Evolutionary conservation across 2,329 filamentous ascomycete genomes (phyloP).

Genomic region (Elsinoe necatrix): DNA sequence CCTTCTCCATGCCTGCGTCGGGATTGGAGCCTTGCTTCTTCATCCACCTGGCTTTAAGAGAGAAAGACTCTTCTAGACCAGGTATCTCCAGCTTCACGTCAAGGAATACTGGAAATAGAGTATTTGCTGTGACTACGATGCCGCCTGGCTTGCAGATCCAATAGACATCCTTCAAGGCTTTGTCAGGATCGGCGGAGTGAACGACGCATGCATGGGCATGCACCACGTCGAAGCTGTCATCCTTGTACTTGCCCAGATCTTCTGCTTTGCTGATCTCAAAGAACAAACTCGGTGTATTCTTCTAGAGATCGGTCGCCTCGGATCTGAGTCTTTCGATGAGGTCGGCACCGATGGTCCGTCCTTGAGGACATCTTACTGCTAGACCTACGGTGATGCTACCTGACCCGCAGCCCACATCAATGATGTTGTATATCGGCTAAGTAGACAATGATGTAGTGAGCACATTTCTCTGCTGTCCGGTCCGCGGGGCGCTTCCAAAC

Average conservation of each 20-base stretch:
- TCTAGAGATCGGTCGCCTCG: slow-evolving; percentile 28
- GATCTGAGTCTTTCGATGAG: slow-evolving; percentile 25
- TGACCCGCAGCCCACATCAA: slow-evolving; percentile 42
- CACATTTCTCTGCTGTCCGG: neutral
- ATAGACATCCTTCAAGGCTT: slow-evolving; percentile 46
- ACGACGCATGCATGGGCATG: slow-evolving; percentile 51
- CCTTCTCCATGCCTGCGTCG: slow-evolving; percentile 18
- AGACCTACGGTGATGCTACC: slow-evolving; percentile 42
- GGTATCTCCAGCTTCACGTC: slow-evolving; percentile 17
- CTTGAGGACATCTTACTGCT: slow-evolving; percentile 36
- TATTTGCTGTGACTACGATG: slow-evolving; percentile 43
- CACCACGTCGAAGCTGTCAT: slow-evolving; percentile 51
- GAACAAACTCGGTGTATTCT: slow-evolving; percentile 27
- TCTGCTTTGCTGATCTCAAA: slow-evolving; percentile 36
- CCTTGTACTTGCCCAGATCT: slow-evolving; percentile 32
- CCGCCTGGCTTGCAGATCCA: slow-evolving; percentile 47
- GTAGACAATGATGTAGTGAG: slow-evolving; percentile 6
- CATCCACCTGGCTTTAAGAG: slow-evolving; percentile 14
- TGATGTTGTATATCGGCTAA: slow-evolving; percentile 23
- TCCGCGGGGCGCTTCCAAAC: slow-evolving; percentile 5
- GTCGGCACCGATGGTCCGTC: slow-evolving; percentile 40
- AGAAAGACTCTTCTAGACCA: slow-evolving; percentile 6
- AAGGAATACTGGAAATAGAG: slow-evolving; percentile 20
- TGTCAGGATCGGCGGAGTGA: slow-evolving; percentile 46
- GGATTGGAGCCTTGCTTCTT: slow-evolving; percentile 18